These are phyloP conservation scores for Sporisorium exsertum DNA, from an alignment of 1,284 basidiomycete genomes.

Conservation along the genomic window DNA sequence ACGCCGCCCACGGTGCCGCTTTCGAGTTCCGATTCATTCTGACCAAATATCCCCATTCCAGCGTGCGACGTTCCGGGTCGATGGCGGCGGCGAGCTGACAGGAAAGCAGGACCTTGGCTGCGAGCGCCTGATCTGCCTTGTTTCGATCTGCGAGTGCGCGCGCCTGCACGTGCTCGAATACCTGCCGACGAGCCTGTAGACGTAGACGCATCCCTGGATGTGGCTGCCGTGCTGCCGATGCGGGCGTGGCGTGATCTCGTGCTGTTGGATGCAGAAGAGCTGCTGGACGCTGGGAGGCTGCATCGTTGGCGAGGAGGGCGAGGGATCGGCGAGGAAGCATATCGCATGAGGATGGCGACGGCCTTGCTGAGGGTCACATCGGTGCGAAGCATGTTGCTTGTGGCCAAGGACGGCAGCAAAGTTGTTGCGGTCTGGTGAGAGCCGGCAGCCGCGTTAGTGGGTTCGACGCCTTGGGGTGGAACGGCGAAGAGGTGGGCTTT, in stretches of 20 bases:
- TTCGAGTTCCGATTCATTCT: constrained; percentile 52
- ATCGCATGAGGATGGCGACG: constrained; percentile 48
- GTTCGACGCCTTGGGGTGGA: constrained; percentile 32
- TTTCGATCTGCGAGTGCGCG: constrained; percentile 5
- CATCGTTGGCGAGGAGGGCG: constrained; percentile 25
- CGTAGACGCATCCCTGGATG: neutral
- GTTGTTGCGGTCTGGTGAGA: constrained; percentile 20
- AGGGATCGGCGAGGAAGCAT: constrained; percentile 38
- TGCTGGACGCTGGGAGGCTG: constrained; percentile 8
- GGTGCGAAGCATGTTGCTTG: constrained; percentile 48
- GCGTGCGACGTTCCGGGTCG: constrained; percentile 13
- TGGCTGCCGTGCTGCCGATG: neutral
- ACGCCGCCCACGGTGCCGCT: constrained; percentile 58
- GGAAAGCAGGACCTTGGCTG: neutral
- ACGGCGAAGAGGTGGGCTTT: constrained; percentile 52
- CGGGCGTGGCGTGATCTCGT: constrained; percentile 12
- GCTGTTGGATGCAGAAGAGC: constrained; percentile 15
- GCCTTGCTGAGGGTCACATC: constrained; percentile 64
- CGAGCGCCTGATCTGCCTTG: constrained; percentile 6
- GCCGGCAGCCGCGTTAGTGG: neutral
- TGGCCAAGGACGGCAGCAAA: constrained; percentile 43
- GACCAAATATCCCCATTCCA: constrained; percentile 52
- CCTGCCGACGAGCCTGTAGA: neutral
- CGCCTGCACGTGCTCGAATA: constrained; percentile 7
- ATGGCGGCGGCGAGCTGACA: constrained; percentile 8